Evolutionary conservation across 2,329 filamentous ascomycete species (phyloP).

Genomic region (Lachnellula hyalina): DNA sequence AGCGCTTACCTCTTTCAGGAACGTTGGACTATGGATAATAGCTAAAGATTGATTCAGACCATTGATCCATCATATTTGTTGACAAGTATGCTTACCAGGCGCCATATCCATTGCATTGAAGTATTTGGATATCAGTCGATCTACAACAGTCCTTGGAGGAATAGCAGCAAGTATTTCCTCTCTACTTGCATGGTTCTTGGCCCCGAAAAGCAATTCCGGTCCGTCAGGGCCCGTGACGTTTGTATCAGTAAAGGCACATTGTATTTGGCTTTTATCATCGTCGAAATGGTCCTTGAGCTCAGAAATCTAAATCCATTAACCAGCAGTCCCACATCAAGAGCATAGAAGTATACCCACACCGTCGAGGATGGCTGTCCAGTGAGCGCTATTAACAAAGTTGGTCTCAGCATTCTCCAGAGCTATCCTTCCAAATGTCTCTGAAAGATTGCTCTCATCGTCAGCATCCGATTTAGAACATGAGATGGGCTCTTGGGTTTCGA

Average conservation of each 20-base stretch:
- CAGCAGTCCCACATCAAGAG: neutral
- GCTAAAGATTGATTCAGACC: slow-evolving; percentile 31
- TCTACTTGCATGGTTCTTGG: slow-evolving; percentile 27
- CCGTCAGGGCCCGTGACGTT: neutral
- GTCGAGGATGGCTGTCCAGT: slow-evolving; percentile 53
- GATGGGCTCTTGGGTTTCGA: neutral
- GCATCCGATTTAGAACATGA: neutral
- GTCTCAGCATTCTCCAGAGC: slow-evolving; percentile 29
- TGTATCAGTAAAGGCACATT: slow-evolving; percentile 24
- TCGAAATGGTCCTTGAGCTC: slow-evolving; percentile 53
- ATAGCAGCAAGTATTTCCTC: slow-evolving; percentile 43
- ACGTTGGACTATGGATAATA: slow-evolving; percentile 46
- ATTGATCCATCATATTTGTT: neutral
- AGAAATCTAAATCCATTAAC: slow-evolving; percentile 40
- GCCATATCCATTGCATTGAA: slow-evolving; percentile 47
- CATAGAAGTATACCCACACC: slow-evolving; percentile 39
- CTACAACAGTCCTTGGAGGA: slow-evolving; percentile 41
- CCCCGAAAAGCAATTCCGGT: slow-evolving; percentile 6
- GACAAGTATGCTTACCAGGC: slow-evolving; percentile 35
- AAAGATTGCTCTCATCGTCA: neutral
- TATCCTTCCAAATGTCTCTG: slow-evolving; percentile 7
- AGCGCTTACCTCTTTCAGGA: slow-evolving; percentile 36
- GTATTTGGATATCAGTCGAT: slow-evolving; percentile 47
- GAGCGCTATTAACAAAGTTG: slow-evolving; percentile 51
- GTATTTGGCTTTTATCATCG: slow-evolving; percentile 11